phyloP scores from a whole-genome alignment of 2,329 filamentous ascomycete species.

The Juglanconis oblonga region DNA sequence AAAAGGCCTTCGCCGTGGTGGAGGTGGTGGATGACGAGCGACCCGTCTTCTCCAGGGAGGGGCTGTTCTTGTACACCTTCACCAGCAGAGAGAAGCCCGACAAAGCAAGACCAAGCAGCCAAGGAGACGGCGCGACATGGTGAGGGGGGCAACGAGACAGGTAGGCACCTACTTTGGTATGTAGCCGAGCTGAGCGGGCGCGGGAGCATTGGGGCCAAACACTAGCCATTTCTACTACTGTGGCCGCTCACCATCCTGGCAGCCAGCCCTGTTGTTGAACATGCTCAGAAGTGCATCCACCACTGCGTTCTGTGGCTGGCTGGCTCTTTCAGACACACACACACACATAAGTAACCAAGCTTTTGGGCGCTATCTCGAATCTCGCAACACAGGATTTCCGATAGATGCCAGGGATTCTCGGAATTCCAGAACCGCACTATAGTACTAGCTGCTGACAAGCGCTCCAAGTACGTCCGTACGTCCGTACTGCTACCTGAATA shows the following conservation, averaged over 20 bases:
- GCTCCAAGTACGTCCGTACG: not conserved
- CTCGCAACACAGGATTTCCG: no score
- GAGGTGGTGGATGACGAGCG: conserved; percentile 62
- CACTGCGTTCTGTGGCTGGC: not conserved
- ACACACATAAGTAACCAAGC: no score
- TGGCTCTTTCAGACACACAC: no score
- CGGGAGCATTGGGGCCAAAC: not conserved
- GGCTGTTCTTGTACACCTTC: conserved; percentile 60
- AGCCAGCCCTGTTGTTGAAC: not conserved
- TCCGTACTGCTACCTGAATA: no score
- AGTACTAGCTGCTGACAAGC: not conserved
- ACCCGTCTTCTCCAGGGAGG: conserved; percentile 53
- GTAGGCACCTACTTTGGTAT: not conserved
- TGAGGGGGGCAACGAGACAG: not conserved
- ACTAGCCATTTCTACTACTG: not conserved
- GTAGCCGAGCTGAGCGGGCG: not conserved
- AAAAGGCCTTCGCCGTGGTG: conserved; percentile 61
- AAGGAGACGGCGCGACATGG: not conserved
- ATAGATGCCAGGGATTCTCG: not conserved
- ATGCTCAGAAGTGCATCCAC: not conserved
- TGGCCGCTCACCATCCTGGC: not conserved
- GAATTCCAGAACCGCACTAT: not conserved
- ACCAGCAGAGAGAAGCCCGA: conserved; percentile 29
- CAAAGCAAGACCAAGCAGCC: not conserved
- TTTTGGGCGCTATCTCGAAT: no score